Evolutionary conservation across 495 filamentous ascomycete genomes (phyloP), one percentile per base, ranked within the genome.

Genomic region (Rostrohypoxylon terebratum): DNA sequence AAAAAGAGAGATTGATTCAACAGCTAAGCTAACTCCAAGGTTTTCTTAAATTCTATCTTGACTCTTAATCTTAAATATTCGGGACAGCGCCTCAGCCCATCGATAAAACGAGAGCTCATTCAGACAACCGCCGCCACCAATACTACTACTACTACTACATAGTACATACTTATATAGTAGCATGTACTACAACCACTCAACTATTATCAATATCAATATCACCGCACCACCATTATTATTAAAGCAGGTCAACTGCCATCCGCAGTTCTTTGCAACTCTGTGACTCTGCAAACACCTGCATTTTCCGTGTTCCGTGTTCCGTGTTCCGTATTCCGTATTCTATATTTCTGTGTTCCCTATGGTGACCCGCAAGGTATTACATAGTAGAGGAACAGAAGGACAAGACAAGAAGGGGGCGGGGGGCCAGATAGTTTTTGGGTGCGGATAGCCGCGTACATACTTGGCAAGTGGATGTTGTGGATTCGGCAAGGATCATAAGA

Each of bases 361-460:
- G 34, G 40, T 50, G 61, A 66, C 61, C 71, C 71, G 60, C 61
- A 73, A 73, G 71, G 60, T 73, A n/a, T n/a, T n/a, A 73, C 71
- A 62, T n/a, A n/a, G n/a, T n/a, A 69, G 59, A 68, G 28, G 28
- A 28, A 28, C 28, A 28, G 28, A 28, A 28, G 28, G 28, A 28
- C 28, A 28, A 28, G 28, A 28, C n/a, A n/a, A n/a, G n/a, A n/a
- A n/a, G n/a, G n/a, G 44, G 33, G 44, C 10, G 47, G 23, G 21
- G 47, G 34, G 59, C 42, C 25, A 59, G 31, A 61, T 48, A 48
- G 47, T 61, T 66, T 44, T 66, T 66, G 44, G 25, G 62, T 69
- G 58, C 66, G 66, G 71, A 69, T 69, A 74, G 71, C 66, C 53
- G 71, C 62, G 71, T 74, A 63, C 62, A 66, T 74, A 63, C 71